phyloP scores from a whole-genome alignment of 2,329 filamentous ascomycete species.

The Aspergillus hiratsukae region DNA sequence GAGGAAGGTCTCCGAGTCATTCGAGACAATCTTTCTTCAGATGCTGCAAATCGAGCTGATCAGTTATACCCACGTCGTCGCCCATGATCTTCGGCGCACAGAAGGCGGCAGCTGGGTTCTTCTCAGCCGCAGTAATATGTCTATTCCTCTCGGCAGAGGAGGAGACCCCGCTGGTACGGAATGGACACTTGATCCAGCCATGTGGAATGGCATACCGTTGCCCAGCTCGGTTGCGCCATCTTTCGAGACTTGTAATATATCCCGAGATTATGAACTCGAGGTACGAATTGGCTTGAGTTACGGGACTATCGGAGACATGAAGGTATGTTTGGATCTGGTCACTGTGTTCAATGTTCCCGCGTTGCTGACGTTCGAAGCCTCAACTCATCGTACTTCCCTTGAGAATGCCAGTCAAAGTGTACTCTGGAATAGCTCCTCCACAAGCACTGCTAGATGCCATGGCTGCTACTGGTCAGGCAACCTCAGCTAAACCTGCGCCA shows the following conservation, averaged over 20 bases:
- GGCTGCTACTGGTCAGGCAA: conserved; percentile 28
- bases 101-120: conserved; percentile 75
- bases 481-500: conserved; percentile 15
- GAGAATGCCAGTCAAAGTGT: conserved; percentile 74
- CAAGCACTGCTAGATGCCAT: conserved; percentile 67
- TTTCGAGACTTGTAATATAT: conserved; percentile 85
- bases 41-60: conserved; percentile 78
- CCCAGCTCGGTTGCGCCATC: conserved; percentile 84
- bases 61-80: conserved; percentile 72
- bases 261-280: conserved; percentile 77
- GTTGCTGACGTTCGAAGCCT: conserved; percentile 41
- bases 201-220: conserved; percentile 69
- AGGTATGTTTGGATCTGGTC: conserved; percentile 36
- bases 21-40: conserved; percentile 68
- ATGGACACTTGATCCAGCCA: conserved; percentile 60
- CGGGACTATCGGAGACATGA: conserved; percentile 54
- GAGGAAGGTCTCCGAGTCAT: conserved; percentile 66
- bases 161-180: conserved; percentile 61
- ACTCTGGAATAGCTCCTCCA: conserved; percentile 81
- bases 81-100: conserved; percentile 66
- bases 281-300: conserved; percentile 73
- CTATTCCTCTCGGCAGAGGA: conserved; percentile 61
- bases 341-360: background rate
- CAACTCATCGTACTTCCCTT: conserved; percentile 76
- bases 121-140: conserved; percentile 65